Evolutionary conservation across 306 rosid species (phyloP), one percentile per base, ranked within the genome.

Genomic region (Pyrus pyrifolia): DNA sequence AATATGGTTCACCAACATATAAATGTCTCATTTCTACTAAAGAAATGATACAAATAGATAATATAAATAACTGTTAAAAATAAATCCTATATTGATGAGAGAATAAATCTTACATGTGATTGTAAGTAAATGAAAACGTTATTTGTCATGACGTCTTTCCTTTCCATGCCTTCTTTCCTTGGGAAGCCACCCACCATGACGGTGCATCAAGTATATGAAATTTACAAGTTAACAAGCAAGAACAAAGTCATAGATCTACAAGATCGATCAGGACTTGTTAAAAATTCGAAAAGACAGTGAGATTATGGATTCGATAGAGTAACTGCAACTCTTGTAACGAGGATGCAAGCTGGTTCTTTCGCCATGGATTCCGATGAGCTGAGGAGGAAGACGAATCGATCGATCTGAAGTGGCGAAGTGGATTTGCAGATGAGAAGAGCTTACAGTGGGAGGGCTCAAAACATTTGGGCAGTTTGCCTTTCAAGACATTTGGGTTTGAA

Each of bases 181-280:
- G 97, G 96, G 87, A 95, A 95, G 29, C 99, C 96, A 87, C 99
- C 99, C 83, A 95, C 98, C 99, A 95, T 89, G 52, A 92, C 86
- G 3, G 97, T 11, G 46, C 46, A 44, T 44, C 98, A 83, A 92
- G 51, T 44, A 11, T 27, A 72, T 22, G 40, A 10, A n/a, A 38
- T 23, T 44, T n/a, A 27, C 42, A 17, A 10, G n/a, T 25, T 17
- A 15, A 4, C 44, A 6, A 73, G 40, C 76, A 59, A 4, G 14
- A 22, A 38, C 25, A 60, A 73, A 1, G 17, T 23, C 69, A 8
- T 2, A 73, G 77, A 73, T 73, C 77, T 73, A 44, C 17, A 57
- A 72, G 67, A 13, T 35, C 0, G 6, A 2, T 29, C 4, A 57
- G 18, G 12, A 8, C 8, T 53, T 1, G 51, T 23, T 23, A n/a